Evolutionary conservation across 2,329 filamentous ascomycete genomes (phyloP).

Genomic region (Pyricularia pennisetigena): DNA sequence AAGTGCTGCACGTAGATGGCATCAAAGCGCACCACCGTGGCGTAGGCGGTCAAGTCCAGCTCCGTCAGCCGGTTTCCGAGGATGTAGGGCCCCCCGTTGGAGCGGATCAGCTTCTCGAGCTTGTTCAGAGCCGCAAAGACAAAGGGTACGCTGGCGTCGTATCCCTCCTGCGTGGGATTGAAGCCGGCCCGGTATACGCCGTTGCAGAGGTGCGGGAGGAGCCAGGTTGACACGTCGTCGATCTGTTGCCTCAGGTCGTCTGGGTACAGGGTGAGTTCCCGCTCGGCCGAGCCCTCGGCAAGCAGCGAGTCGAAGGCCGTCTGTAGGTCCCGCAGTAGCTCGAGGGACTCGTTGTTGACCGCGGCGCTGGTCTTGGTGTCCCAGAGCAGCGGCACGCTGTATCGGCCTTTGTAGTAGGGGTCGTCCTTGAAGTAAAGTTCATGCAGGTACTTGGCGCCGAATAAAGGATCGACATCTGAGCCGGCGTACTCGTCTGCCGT

Average conservation of each 20-base stretch:
- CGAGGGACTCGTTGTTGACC: conserved; percentile 52
- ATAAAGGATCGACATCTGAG: conserved; percentile 51
- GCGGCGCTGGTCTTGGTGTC: conserved; percentile 44
- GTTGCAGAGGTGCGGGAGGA: conserved; percentile 44
- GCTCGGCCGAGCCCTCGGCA: conserved; percentile 22
- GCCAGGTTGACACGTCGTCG: conserved; percentile 40
- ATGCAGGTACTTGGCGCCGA: conserved; percentile 46
- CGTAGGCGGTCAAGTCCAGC: conserved; percentile 46
- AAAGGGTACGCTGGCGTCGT: conserved; percentile 40
- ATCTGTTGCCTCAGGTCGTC: conserved; percentile 33
- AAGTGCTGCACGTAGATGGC: conserved; percentile 56
- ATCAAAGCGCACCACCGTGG: conserved; percentile 50
- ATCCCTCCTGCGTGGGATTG: conserved; percentile 40
- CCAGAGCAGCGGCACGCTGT: conserved; percentile 53
- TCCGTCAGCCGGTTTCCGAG: conserved; percentile 47
- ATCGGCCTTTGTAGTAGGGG: conserved; percentile 48
- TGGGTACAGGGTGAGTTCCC: conserved; percentile 41
- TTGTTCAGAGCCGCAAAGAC: conserved; percentile 52
- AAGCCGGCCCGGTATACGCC: conserved; percentile 57
- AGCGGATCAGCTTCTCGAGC: conserved; percentile 34
- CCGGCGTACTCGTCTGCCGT: conserved; percentile 42
- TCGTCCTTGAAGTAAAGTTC: conserved; percentile 55
- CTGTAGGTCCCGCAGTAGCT: conserved; percentile 49
- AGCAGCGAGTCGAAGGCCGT: conserved; percentile 42
- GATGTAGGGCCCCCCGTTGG: conserved; percentile 37